Percentiles rank a stretch among this genome's conserved stretches.
Conservation (phyloP, 257 asterid species). For the Linaria vulgaris region DNA sequence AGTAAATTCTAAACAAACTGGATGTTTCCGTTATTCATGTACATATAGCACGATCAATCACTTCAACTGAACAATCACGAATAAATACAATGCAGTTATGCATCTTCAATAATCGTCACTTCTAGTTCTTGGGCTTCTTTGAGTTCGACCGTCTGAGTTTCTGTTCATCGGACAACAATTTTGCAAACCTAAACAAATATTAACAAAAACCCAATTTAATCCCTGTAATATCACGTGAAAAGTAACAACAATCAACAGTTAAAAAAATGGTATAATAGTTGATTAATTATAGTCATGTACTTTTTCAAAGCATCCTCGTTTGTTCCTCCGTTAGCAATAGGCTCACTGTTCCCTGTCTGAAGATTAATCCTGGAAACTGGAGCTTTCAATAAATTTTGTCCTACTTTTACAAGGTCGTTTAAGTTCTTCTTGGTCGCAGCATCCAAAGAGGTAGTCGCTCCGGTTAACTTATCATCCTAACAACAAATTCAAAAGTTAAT, state of each 20-base stretch:
- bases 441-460: slow-evolving; percentile 39
- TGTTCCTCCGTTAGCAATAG: slow-evolving; percentile 53
- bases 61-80: too few relatives aligned
- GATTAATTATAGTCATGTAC: slow-evolving; percentile 19
- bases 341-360: slow-evolving; percentile 43
- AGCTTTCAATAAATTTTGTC: slow-evolving; percentile 38
- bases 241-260: too few relatives aligned
- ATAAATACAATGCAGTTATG: too few relatives aligned
- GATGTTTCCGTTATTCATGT: too few relatives aligned
- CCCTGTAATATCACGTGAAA: too few relatives aligned
- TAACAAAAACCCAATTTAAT: not conserved
- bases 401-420: slow-evolving; percentile 38
- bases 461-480: slow-evolving; percentile 48
- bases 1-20: too few relatives aligned
- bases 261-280: too few relatives aligned
- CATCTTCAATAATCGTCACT: too few relatives aligned
- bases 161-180: slow-evolving; percentile 44
- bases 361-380: slow-evolving; percentile 39
- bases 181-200: slow-evolving; percentile 49
- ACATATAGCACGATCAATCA: too few relatives aligned
- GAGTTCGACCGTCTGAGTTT: slow-evolving; percentile 37
- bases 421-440: slow-evolving; percentile 45
- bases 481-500: not conserved
- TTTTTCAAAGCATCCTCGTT: slow-evolving; percentile 54
- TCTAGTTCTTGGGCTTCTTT: slow-evolving; percentile 1